Evolutionary conservation across 2,329 filamentous ascomycete species (phyloP), one percentile per base, ranked within the genome.

Genomic region (Paecilomyces niveus): DNA sequence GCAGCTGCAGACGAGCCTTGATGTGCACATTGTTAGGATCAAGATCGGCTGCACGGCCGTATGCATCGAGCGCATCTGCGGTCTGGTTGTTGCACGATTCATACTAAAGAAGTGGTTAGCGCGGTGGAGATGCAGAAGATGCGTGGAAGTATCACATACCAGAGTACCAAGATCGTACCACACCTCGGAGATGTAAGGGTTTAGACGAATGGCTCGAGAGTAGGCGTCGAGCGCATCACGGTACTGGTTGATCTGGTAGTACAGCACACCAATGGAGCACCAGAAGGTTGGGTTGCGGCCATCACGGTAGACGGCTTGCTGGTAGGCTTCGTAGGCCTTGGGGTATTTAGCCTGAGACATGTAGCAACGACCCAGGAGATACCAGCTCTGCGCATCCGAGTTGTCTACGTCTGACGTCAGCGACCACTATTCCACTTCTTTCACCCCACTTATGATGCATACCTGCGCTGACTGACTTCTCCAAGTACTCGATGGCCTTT

Each of bases 241-340:
- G 77, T 99, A 99, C 78, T 99, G 94, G 76, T 97, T 99, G 80
- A 99, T 99, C 77, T 97, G 94, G 78, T 97, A 99, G 75, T 99
- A 99, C 60, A 99, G 83, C 15, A 99, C 94, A 73, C 94, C 94
- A 71, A 99, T 99, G 9, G 93, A 97, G 80, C 94, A 97, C 94
- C 94, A 99, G 80, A 97, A 99, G 1, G 94, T 97, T 18, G 94
- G 94, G 73, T 97, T 97, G 66, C 94, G 89, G 33, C 94, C 94
- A 72, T 99, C 94, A 58, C 94, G 91, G 72, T 99, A 99, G 45
- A 99, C 94, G 2, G 94, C 94, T 79, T 99, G 94, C 73, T 99
- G 94, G 74, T 97, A 97, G 5, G 94, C 93, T 72, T 99, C 94
- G 68, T 97, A 97, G 0, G 94, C 94, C 74, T 97, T 97, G 69